Conservation (phyloP, 345 rosid species). For the Eucalyptus curtisii region DNA sequence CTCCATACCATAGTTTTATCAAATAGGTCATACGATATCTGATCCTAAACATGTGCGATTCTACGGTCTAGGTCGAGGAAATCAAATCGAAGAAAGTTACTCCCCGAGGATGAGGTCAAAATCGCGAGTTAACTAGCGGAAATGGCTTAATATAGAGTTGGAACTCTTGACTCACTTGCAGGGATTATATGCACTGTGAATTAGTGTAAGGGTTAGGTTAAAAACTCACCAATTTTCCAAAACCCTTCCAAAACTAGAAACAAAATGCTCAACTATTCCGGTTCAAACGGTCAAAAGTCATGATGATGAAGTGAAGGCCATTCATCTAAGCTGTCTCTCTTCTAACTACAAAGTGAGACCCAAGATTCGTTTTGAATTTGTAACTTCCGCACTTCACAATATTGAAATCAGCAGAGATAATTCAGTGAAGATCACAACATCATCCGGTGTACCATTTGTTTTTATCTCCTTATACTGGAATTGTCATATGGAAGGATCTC, state of each 20-base stretch:
- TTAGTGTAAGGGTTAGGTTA: too few species aligned
- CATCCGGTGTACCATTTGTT: neutral
- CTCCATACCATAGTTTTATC: neutral
- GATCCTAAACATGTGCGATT: neutral
- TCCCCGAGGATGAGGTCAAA: neutral
- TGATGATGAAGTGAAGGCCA: neutral
- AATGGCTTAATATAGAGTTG: neutral
- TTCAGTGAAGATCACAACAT: neutral
- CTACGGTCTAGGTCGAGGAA: neutral
- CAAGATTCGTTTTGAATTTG: neutral
- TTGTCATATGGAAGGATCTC: neutral
- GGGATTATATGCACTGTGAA: neutral
- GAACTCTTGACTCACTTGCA: neutral
- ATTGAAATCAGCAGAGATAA: neutral
- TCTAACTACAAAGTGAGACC: neutral
- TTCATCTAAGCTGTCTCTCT: neutral
- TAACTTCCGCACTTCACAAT: neutral
- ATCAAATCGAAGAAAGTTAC: neutral
- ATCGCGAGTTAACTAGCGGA: neutral
- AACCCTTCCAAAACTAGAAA: neutral
- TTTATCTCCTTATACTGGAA: neutral
- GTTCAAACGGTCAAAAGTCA: neutral
- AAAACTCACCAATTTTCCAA: neutral
- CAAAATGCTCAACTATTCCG: neutral
- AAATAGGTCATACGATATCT: neutral